A percentile compares a stretch with the other conserved stretches of the same genome.
Evolutionary conservation across 495 filamentous ascomycete species (phyloP).

Genomic region (Rhizodiscina lignyota): DNA sequence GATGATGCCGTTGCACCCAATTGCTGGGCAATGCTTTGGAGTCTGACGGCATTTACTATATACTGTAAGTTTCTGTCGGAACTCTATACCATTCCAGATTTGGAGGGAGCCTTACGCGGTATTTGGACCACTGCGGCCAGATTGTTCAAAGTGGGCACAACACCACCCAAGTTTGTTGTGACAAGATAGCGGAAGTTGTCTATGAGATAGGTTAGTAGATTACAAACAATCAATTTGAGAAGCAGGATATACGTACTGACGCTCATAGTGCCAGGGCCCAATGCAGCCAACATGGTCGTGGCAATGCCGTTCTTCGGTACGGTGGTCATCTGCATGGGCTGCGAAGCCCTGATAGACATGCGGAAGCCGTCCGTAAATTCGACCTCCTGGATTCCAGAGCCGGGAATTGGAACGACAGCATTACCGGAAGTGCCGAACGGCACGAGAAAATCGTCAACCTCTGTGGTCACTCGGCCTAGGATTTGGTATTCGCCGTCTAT

Average conservation of each 20-base stretch:
- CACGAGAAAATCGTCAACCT: slow-evolving; percentile 9
- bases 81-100: no score
- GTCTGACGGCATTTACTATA: slow-evolving; percentile 11
- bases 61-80: no score
- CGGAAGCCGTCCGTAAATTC: slow-evolving; percentile 17
- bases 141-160: slow-evolving; percentile 10
- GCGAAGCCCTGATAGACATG: slow-evolving; percentile 9
- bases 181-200: slow-evolving; percentile 15
- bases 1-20: slow-evolving; percentile 9
- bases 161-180: slow-evolving; percentile 12
- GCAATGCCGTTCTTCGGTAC: slow-evolving; percentile 13
- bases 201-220: no score
- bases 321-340: slow-evolving; percentile 13
- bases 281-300: slow-evolving; percentile 8
- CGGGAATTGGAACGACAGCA: slow-evolving; percentile 8
- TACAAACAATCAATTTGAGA: slow-evolving; percentile 2
- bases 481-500: slow-evolving; percentile 18
- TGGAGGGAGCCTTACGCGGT: slow-evolving; percentile 12
- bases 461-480: slow-evolving; percentile 14
- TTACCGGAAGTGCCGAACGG: slow-evolving; percentile 6
- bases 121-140: slow-evolving; percentile 16
- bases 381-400: slow-evolving; percentile 15
- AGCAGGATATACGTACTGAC: no score
- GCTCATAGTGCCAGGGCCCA: slow-evolving; percentile 10
- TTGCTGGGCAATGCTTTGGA: slow-evolving; percentile 10